Base-by-base conservation (phyloP, 1,284 basidiomycete species). In the Ceratobasidium sp. region DNA sequence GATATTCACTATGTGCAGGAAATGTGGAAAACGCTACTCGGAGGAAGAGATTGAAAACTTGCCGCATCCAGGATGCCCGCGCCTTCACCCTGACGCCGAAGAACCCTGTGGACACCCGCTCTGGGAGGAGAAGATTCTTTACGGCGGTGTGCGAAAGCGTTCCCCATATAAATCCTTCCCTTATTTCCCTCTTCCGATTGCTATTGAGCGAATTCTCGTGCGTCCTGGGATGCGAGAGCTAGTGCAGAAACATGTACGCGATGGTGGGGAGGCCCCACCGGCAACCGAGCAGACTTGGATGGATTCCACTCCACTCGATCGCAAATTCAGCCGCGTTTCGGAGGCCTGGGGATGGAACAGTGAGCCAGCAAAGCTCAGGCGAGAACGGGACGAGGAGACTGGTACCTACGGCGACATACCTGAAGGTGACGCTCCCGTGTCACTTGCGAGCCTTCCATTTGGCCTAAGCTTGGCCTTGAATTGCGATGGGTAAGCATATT, bases 191-290 rank as follows among this genome's bases (percentile, higher is more conserved):
- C 36, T 69, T 27, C 53, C 44, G 4, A 4, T 2, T 5, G 53
- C 66, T 3, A 33, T 69, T 17, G 36, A 53, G n/a, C 66, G 54
- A 9, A 22, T 69, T 4, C 54, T 69, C 3, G 45, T 44, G 7
- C 51, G 27, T 4, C 2, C 19, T 1, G 66, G 54, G 3, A 59
- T 69, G 1, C 2, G 24, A 4, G 54, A 59, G 2, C 44, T 48
- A 4, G 17, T 56, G 29, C 66, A 69, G 22, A 41, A 59, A 6
- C 57, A 53, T 53, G 41, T 53, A 15, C 24, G 62, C 4, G 6
- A 24, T 9, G 47, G 31, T 19, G 36, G 36, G 4, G 36, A 41
- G 6, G 36, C 36, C 11, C 6, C 11, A 11, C 36, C 36, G 36
- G 36, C 4, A 5, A 41, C 36, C 6, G 6, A 11, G 6, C 36